These are phyloP conservation scores for Steccherinum ochraceum DNA, from an alignment of 768 basidiomycete genomes.

Conservation along the genomic window DNA sequence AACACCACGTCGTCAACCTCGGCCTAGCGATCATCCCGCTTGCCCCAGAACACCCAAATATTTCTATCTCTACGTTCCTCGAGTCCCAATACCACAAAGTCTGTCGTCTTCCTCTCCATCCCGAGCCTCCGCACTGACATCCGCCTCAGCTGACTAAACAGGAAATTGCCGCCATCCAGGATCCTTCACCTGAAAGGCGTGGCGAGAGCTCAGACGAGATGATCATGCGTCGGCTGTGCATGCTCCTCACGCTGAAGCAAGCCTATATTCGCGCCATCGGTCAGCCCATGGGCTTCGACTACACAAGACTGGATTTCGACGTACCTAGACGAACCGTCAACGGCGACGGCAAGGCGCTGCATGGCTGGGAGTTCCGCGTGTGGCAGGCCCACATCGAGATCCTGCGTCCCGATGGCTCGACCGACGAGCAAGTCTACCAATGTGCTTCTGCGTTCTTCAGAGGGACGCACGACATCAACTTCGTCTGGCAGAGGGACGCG, in stretches of 20 bases:
- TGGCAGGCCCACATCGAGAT: slow-evolving; percentile 72
- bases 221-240: slow-evolving; percentile 66
- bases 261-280: slow-evolving; percentile 84
- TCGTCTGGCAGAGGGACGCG: slow-evolving; percentile 63
- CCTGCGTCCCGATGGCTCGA: slow-evolving; percentile 39
- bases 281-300: slow-evolving; percentile 76
- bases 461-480: slow-evolving; percentile 55
- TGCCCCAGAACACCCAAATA: slow-evolving; percentile 53
- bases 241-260: slow-evolving; percentile 72
- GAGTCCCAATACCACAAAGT: slow-evolving; percentile 77
- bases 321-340: slow-evolving; percentile 54
- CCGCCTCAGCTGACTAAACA: slow-evolving; percentile 35
- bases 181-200: slow-evolving; percentile 20
- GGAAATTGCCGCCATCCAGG: slow-evolving; percentile 49
- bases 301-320: slow-evolving; percentile 76
- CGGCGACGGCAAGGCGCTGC: slow-evolving; percentile 62
- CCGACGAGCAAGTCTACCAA: slow-evolving; percentile 65
- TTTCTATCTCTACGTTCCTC: slow-evolving; percentile 54
- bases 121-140: neutral
- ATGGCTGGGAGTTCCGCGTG: slow-evolving; percentile 84
- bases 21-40: slow-evolving; percentile 75
- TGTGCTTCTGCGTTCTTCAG: slow-evolving; percentile 77
- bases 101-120: slow-evolving; percentile 14
- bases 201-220: slow-evolving; percentile 39
- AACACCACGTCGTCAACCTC: slow-evolving; percentile 72